Conservation (phyloP, 2,329 filamentous ascomycete genomes). For the Colletotrichum neosansevieriae region DNA sequence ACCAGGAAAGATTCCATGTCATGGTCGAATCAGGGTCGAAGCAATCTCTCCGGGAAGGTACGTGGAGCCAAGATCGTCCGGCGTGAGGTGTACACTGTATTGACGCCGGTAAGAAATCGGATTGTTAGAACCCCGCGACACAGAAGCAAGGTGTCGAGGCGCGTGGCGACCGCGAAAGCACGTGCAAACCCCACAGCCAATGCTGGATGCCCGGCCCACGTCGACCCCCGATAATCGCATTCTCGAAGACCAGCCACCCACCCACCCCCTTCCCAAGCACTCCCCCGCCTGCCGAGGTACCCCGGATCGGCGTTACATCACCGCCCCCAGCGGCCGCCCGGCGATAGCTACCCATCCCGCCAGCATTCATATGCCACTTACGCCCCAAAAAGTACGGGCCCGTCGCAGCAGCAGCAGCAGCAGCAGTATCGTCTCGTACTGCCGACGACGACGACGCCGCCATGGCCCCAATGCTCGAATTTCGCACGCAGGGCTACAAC, state of each 20-base stretch:
- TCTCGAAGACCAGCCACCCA: conserved; percentile 15
- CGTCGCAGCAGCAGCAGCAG: neutral
- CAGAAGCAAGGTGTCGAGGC: conserved; percentile 3
- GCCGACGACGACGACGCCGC: conserved; percentile 4
- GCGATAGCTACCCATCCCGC: conserved; percentile 36
- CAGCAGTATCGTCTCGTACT: conserved; percentile 13
- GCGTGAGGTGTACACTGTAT: neutral
- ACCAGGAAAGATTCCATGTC: conserved; percentile 71
- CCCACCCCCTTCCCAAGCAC: neutral
- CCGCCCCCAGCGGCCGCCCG: conserved; percentile 20
- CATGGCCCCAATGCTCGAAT: conserved; percentile 84
- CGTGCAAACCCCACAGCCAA: conserved; percentile 3
- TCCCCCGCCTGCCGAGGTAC: conserved; percentile 38
- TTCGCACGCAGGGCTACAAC: conserved; percentile 92
- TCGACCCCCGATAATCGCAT: conserved; percentile 33
- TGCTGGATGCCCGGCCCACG: neutral
- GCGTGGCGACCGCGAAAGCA: conserved; percentile 29
- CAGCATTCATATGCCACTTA: conserved; percentile 25
- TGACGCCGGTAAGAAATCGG: neutral
- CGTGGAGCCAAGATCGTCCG: neutral
- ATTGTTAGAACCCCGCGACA: too few species aligned
- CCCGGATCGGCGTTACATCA: conserved; percentile 38
- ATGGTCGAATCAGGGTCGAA: neutral
- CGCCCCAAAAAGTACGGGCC: conserved; percentile 3
- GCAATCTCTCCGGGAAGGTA: neutral